Base-by-base conservation (phyloP, 371 early-diverging fungal species). In the Chytridium lagenaria region DNA sequence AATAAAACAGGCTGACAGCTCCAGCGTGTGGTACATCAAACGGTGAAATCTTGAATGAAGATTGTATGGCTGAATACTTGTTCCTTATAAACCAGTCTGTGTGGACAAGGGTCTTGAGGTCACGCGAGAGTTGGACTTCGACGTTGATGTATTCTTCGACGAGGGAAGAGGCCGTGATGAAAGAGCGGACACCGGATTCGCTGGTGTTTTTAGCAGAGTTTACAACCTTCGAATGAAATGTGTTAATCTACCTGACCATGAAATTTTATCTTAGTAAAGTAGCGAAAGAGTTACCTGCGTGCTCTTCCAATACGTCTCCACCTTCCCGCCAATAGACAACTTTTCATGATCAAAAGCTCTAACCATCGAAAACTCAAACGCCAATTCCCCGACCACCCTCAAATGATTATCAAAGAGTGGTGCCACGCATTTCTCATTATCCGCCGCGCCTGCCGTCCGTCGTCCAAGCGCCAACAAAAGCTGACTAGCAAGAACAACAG, bases 281-380 rank as follows among this genome's bases (percentile, higher is more conserved):
- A n/a, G n/a, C n/a, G n/a, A n/a, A n/a, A n/a, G n/a, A n/a, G n/a
- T 31, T 55, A 86, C 83, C 75, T 90, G 91, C 0, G 94, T 93
- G 1, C 96, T 92, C 82, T 96, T 97, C 98, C 98, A 98, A 70
- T 98, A 98, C 0, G 98, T 98, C 75, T 95, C 95, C 38, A 96
- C 90, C 30, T 91, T 88, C 28, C 98, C 98, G 12, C 96, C 98
- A 71, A 97, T 94, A 77, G 91, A 90, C 64, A 97, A 80, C 23
- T 90, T 86, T 0, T 93, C 92, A 40, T 94, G 96, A 38, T 85
- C 84, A 80, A 97, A 96, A 0, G 98, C 96, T 63, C 88, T 87
- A 36, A 98, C 90, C 0, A 95, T 87, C 10, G 91, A 84, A 70
- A 91, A 93, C 68, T 89, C 92, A 71, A 95, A 93, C 16, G 89